These are phyloP conservation scores for Galerina marginata DNA, from an alignment of 768 basidiomycete species.

Conservation along the genomic window DNA sequence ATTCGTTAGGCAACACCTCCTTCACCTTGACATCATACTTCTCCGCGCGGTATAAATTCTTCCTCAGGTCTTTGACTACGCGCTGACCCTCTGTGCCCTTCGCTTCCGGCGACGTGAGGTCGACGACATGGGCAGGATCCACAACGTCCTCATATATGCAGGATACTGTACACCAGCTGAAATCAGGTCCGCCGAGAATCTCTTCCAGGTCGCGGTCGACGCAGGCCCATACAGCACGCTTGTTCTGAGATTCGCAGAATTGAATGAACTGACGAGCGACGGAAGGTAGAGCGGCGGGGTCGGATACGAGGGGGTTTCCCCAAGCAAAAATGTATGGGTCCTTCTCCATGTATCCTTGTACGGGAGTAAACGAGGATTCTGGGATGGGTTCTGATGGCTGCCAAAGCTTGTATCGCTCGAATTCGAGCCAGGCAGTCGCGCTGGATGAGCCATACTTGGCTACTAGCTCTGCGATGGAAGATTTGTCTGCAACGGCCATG, in stretches of 20 bases:
- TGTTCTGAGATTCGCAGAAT: slow-evolving; percentile 46
- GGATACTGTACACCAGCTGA: slow-evolving; percentile 63
- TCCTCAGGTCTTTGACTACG: slow-evolving; percentile 62
- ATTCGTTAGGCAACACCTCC: slow-evolving; percentile 44
- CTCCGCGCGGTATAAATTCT: slow-evolving; percentile 65
- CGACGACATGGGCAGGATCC: slow-evolving; percentile 51
- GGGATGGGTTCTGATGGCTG: slow-evolving; percentile 38
- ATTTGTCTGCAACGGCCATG: slow-evolving; percentile 23
- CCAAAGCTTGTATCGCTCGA: slow-evolving; percentile 58
- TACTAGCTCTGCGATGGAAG: slow-evolving; percentile 54
- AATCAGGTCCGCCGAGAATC: slow-evolving; percentile 46
- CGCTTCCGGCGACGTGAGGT: slow-evolving; percentile 40
- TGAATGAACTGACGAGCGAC: slow-evolving; percentile 50
- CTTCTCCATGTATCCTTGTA: slow-evolving; percentile 64
- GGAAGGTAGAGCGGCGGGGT: slow-evolving; percentile 36
- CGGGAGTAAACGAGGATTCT: slow-evolving; percentile 48
- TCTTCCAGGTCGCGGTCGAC: slow-evolving; percentile 57
- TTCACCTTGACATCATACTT: slow-evolving; percentile 55
- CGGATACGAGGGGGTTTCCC: slow-evolving; percentile 65
- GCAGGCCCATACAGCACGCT: slow-evolving; percentile 66
- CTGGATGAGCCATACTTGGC: slow-evolving; percentile 71
- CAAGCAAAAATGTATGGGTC: slow-evolving; percentile 63
- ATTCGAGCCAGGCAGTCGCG: slow-evolving; percentile 75
- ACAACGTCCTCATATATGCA: slow-evolving; percentile 70
- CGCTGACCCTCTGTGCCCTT: slow-evolving; percentile 41